A percentile compares a stretch with the other conserved stretches of the same genome.
Evolutionary conservation across 2,329 filamentous ascomycete species (phyloP).

Genomic region (Cordyceps cateniannulata): DNA sequence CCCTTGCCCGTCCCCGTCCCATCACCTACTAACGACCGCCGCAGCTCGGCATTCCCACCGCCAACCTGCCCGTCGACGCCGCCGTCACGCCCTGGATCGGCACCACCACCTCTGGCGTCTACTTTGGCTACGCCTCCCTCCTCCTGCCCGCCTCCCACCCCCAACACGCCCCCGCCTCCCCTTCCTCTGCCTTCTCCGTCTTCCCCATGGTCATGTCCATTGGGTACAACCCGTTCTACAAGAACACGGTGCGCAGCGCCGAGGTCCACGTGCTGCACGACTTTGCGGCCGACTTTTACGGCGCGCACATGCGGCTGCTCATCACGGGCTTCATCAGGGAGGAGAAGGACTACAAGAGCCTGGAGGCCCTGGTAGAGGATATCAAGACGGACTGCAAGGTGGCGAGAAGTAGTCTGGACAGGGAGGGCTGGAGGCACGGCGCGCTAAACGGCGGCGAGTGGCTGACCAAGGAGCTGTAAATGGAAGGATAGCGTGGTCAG

Average conservation of each 20-base stretch:
- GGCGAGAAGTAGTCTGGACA: slow-evolving; percentile 62
- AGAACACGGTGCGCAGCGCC: slow-evolving; percentile 78
- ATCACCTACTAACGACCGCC: background rate
- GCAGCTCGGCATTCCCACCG: slow-evolving; percentile 90
- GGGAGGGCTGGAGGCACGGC: slow-evolving; percentile 52
- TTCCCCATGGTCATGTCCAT: slow-evolving; percentile 91
- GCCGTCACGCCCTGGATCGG: slow-evolving; percentile 53
- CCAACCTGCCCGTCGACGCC: slow-evolving; percentile 76
- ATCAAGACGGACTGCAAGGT: slow-evolving; percentile 87
- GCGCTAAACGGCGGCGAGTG: slow-evolving; percentile 30
- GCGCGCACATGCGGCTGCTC: slow-evolving; percentile 66
- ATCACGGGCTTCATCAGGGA: slow-evolving; percentile 84
- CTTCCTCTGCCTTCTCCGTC: slow-evolving; percentile 34
- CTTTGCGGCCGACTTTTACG: slow-evolving; percentile 81
- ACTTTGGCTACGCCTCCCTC: slow-evolving; percentile 86
- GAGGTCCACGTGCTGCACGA: slow-evolving; percentile 83
- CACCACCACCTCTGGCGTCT: slow-evolving; percentile 70
- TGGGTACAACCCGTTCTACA: slow-evolving; percentile 97
- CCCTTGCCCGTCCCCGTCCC: background rate
- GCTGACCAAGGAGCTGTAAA: slow-evolving; percentile 21
- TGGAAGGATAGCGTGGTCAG: too few relatives aligned
- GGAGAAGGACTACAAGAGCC: slow-evolving; percentile 79
- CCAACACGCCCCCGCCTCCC: slow-evolving; percentile 22
- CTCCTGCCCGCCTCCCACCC: slow-evolving; percentile 47
- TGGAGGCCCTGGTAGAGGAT: slow-evolving; percentile 80